Conservation (phyloP, 192 early-diverging fungal genomes). For the Rhizophagus clarus region DNA sequence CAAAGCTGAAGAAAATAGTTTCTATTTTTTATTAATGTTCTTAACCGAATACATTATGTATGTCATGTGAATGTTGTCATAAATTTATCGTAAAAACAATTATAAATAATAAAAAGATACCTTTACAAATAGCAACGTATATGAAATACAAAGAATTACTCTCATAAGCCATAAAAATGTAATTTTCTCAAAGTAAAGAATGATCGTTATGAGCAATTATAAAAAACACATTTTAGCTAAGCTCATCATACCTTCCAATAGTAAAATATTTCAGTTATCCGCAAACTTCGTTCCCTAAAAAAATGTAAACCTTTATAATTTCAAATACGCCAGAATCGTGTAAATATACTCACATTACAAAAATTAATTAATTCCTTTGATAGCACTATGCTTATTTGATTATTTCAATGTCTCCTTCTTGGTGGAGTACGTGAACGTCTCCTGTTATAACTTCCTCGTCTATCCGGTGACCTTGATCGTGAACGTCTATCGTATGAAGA, state of each 20-base stretch:
- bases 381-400: neutral
- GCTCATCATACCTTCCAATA: neutral
- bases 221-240: neutral
- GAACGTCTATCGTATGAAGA: slow-evolving; percentile 13
- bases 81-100: too few relatives aligned
- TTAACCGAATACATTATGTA: too few relatives aligned
- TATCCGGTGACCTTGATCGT: slow-evolving; percentile 25
- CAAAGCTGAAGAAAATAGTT: too few relatives aligned
- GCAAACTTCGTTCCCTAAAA: neutral
- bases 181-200: neutral
- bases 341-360: slow-evolving; percentile 1
- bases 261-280: neutral
- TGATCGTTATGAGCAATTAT: neutral
- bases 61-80: too few relatives aligned
- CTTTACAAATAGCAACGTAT: neutral
- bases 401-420: slow-evolving; percentile 15
- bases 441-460: slow-evolving; percentile 14
- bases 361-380: neutral
- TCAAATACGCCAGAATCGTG: neutral
- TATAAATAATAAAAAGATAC: neutral
- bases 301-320: slow-evolving; percentile 1
- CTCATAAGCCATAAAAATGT: neutral
- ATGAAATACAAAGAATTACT: neutral
- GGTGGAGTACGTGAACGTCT: slow-evolving; percentile 23
- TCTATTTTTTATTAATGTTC: too few relatives aligned